phyloP scores from a whole-genome alignment of 1,284 basidiomycete genomes.

The Ceratobasidium sp. region DNA sequence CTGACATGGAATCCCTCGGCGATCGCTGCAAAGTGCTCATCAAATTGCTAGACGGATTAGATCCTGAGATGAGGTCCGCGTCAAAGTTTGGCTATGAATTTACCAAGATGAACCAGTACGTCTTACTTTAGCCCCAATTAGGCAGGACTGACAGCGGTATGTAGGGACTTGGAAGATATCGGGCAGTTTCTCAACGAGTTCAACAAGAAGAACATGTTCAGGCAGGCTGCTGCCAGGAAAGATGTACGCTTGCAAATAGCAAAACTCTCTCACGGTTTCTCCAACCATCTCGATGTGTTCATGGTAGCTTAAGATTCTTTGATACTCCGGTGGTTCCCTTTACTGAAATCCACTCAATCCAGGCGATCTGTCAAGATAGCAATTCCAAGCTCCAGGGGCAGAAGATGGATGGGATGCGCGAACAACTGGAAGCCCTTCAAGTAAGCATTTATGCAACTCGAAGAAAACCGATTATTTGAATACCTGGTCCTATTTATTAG shows the following conservation, averaged over 20 bases:
- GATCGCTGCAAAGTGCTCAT: not conserved
- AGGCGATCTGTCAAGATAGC: not conserved
- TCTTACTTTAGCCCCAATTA: not conserved
- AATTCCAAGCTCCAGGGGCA: not conserved
- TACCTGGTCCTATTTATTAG: not conserved
- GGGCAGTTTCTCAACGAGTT: slow-evolving; percentile 6
- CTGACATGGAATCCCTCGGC: not conserved
- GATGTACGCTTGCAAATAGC: slow-evolving; percentile 12
- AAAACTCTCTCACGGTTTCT: not conserved
- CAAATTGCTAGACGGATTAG: not conserved
- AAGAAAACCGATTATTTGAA: not conserved
- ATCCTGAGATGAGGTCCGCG: not conserved
- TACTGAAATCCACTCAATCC: not conserved
- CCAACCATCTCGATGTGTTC: not conserved
- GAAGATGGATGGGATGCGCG: not conserved
- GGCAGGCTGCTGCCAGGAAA: not conserved
- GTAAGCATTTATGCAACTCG: not conserved
- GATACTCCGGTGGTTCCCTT: not conserved
- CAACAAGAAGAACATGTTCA: not conserved
- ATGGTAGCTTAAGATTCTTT: not conserved
- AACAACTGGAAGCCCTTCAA: slow-evolving; percentile 1
- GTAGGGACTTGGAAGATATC: slow-evolving; percentile 14
- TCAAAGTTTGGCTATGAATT: not conserved
- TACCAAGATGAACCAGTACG: slow-evolving; percentile 17
- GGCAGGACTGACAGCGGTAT: not conserved